A percentile compares a stretch with the other conserved stretches of the same genome.
These are phyloP conservation scores for Mortierella sp. DNA, from an alignment of 371 early-diverging fungal genomes.

Conservation along the genomic window DNA sequence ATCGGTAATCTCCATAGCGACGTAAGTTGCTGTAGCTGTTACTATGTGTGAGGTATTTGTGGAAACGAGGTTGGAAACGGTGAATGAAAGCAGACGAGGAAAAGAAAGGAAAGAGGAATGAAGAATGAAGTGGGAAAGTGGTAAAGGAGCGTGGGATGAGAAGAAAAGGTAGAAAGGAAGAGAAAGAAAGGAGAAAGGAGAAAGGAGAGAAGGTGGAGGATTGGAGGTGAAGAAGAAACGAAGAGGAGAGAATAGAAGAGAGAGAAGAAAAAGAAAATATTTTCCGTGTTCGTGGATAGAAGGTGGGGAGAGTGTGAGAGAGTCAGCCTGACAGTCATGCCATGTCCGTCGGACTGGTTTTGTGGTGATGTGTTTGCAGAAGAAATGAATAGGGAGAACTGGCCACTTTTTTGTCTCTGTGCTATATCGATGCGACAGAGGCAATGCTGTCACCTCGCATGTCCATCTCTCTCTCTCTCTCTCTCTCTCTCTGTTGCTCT, in stretches of 20 bases:
- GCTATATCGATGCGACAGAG: neutral
- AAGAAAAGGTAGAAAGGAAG: neutral
- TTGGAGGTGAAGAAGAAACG: neutral
- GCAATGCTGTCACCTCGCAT: conserved; percentile 10
- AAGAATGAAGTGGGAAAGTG: neutral
- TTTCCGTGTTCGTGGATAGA: neutral
- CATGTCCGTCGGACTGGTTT: too few species aligned
- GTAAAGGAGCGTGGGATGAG: neutral
- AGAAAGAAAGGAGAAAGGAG: neutral
- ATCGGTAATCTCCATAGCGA: neutral
- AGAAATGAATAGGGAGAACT: neutral
- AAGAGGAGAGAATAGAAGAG: conserved; percentile 1
- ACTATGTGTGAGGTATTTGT: neutral
- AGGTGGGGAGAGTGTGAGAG: neutral
- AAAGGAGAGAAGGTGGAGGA: neutral
- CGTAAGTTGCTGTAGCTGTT: neutral
- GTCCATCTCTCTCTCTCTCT: neutral
- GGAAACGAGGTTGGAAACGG: neutral
- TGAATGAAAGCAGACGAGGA: neutral
- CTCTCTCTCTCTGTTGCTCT: neutral
- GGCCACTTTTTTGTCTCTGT: neutral
- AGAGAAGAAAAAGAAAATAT: neutral
- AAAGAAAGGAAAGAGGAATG: neutral
- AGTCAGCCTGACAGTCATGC: neutral
- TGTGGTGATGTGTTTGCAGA: neutral